Conservation (phyloP, 495 filamentous ascomycete species). For the Hyaloscypha finlandica region DNA sequence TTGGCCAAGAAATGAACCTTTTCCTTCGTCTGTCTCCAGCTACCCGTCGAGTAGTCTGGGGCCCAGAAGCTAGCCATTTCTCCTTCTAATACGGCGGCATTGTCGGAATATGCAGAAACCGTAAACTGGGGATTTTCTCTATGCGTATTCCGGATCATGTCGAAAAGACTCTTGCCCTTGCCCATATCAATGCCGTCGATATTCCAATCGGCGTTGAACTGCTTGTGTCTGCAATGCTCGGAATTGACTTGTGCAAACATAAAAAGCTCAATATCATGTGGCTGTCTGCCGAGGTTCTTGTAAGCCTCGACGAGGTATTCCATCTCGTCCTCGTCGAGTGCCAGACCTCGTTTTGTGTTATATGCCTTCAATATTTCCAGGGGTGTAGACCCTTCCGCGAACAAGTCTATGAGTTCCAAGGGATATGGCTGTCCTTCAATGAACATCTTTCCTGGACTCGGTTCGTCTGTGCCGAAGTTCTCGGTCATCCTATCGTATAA, state of each 20-base stretch:
- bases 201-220: conserved; percentile 98
- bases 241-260: conserved; percentile 99
- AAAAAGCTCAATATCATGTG: conserved; percentile 90
- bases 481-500: conserved; percentile 96
- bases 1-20: conserved; percentile 86
- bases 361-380: conserved; percentile 74
- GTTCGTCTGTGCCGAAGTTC: conserved; percentile 62
- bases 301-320: conserved; percentile 91
- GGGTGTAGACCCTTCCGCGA: conserved; percentile 59
- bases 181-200: conserved; percentile 84
- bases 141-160: conserved; percentile 95
- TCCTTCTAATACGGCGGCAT: conserved; percentile 89
- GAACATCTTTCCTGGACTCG: conserved; percentile 76
- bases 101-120: conserved; percentile 95
- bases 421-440: conserved; percentile 69
- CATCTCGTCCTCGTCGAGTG: conserved; percentile 85
- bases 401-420: conserved; percentile 72
- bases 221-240: conserved; percentile 73
- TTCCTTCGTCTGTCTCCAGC: conserved; percentile 88
- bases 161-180: conserved; percentile 79
- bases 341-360: conserved; percentile 80
- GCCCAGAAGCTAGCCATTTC: conserved; percentile 77
- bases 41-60: conserved; percentile 77
- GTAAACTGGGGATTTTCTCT: conserved; percentile 73
- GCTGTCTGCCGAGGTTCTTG: conserved; percentile 64